Base-by-base conservation (phyloP, 306 rosid genomes). In the Crotalaria pallida region DNA sequence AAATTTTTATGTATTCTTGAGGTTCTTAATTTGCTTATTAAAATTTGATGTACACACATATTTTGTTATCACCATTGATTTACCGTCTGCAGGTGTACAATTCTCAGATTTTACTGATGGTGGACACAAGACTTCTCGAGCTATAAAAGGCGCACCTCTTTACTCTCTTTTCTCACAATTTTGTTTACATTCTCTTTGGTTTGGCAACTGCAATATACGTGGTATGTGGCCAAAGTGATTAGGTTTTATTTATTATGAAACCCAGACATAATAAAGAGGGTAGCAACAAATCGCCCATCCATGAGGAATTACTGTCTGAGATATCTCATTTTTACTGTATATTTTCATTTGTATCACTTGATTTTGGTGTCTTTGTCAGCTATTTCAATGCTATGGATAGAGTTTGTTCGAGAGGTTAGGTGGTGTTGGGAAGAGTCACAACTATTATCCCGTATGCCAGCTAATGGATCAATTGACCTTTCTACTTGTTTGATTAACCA, bases 351-450 rank as follows among this genome's bases (percentile, higher is more conserved):
- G 60, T 59, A 34, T 77, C 66, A 67, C 77, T 27, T 24, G 52
- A 62, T 58, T 70, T 59, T 78, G 36, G 66, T 75, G 49, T 77
- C 38, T 78, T 61, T 41, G 49, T 78, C 87, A 94, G 97, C 97
- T 77, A 88, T 90, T 80, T 84, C 96, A 58, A 80, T 82, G 77
- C 80, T 94, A 48, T 94, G 98, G 98, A 72, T 88, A 77, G 96
- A 94, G 85, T 94, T 90, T 91, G 95, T 88, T 83, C 85, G 92
- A 65, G 98, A 94, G 83, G 96, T 88, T 76, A 81, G 96, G 78
- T 90, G 98, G 98, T 94, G 86, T 79, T 94, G 98, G 97, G 98
- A 94, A 84, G 96, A 94, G 87, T 83, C 92, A 58, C 98, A 90
- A 52, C 84, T 88, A 24, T 84, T 94, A 77, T 96, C 98, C 38